phyloP scores from a whole-genome alignment of 2,329 filamentous ascomycete species.

The Scleromitrula shiraiana region DNA sequence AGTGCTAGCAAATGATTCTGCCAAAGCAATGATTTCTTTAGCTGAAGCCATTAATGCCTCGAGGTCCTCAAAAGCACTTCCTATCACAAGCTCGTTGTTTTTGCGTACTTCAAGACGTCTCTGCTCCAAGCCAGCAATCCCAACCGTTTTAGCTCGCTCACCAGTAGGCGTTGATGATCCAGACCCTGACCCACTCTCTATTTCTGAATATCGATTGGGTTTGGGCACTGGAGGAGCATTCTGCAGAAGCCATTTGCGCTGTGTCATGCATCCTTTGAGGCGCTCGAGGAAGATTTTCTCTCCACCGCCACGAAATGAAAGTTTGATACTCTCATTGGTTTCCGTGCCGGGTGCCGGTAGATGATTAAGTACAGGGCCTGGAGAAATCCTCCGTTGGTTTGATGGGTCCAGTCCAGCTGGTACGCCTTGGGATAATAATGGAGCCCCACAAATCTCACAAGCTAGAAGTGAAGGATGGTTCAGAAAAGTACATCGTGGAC shows the following conservation, averaged over 20 bases:
- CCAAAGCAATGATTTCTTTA: slow-evolving; percentile 89
- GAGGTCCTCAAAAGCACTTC: slow-evolving; percentile 89
- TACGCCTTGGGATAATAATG: slow-evolving; percentile 51
- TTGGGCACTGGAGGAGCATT: slow-evolving; percentile 81
- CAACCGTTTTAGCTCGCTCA: slow-evolving; percentile 55
- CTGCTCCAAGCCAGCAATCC: slow-evolving; percentile 87
- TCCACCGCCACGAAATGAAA: slow-evolving; percentile 85
- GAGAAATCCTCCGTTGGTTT: slow-evolving; percentile 59
- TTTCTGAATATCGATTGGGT: slow-evolving; percentile 34
- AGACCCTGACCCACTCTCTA: slow-evolving; percentile 30
- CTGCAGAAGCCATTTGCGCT: slow-evolving; percentile 91
- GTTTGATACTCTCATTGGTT: slow-evolving; percentile 68
- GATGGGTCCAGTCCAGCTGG: slow-evolving; percentile 35
- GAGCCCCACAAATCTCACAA: slow-evolving; percentile 86
- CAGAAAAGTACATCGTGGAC: slow-evolving; percentile 84
- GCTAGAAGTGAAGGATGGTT: slow-evolving; percentile 81
- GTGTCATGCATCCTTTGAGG: slow-evolving; percentile 77
- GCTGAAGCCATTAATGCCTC: slow-evolving; percentile 96
- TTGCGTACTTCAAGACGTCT: slow-evolving; percentile 76
- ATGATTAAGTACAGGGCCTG: slow-evolving; percentile 56
- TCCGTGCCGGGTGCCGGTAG: slow-evolving; percentile 38
- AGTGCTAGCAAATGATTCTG: slow-evolving; percentile 70
- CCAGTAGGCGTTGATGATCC: slow-evolving; percentile 28
- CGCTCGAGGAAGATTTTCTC: slow-evolving; percentile 87
- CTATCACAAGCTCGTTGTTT: slow-evolving; percentile 90